Conservation (phyloP, 164 flowering plant genomes). For the Aristolochia fimbriata region DNA sequence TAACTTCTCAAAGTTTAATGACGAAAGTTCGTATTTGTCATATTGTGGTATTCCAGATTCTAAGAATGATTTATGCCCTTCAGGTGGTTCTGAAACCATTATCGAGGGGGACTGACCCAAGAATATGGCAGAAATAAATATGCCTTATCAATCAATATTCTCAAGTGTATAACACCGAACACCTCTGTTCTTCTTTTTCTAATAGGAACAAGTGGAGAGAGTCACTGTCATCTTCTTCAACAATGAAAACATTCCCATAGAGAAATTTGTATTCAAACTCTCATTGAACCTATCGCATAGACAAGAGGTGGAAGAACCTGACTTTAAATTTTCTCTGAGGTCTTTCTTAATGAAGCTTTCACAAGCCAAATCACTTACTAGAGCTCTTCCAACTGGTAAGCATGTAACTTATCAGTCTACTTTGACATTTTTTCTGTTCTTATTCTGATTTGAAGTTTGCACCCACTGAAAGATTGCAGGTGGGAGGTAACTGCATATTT, state of each 20-base stretch:
- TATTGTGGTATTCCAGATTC: not conserved
- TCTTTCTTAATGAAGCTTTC: conserved; percentile 80
- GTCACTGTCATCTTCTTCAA: conserved; percentile 63
- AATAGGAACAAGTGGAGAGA: conserved; percentile 75
- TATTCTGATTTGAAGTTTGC: not conserved
- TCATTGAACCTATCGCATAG: conserved; percentile 36
- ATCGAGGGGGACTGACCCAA: not conserved
- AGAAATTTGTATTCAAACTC: conserved; percentile 76
- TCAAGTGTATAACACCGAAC: not conserved
- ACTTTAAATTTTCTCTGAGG: conserved; percentile 58
- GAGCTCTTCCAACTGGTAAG: conserved; percentile 61
- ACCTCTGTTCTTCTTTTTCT: not conserved
- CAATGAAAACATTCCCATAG: conserved; percentile 39
- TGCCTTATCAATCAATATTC: not conserved
- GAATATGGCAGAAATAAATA: not conserved
- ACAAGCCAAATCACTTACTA: conserved; percentile 50
- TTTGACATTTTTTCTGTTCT: not conserved
- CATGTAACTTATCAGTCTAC: not conserved
- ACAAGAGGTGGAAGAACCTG: conserved; percentile 38
- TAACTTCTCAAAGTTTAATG: too few species aligned
- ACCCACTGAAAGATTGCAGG: conserved; percentile 44
- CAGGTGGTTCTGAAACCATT: too few species aligned
- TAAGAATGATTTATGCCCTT: not conserved
- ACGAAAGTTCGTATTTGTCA: too few species aligned
- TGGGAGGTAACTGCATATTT: conserved; percentile 89